Evolutionary conservation across 306 rosid species (phyloP).

Genomic region (Castanea crenata): DNA sequence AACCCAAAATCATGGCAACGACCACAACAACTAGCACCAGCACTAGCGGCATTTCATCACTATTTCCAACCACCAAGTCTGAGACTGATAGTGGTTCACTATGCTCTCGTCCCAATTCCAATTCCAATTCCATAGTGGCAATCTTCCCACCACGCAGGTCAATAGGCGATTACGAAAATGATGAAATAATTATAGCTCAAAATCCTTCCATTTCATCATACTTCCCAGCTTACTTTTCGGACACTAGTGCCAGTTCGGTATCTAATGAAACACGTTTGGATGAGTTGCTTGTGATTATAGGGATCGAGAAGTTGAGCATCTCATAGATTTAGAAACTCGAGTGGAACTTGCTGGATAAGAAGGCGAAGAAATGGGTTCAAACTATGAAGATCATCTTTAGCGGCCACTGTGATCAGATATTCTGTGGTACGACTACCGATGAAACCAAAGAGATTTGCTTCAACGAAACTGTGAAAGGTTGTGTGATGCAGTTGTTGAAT

Average conservation of each 20-base stretch:
- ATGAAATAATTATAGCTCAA: too few relatives aligned
- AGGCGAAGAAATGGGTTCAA: conserved; percentile 91
- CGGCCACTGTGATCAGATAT: conserved; percentile 74
- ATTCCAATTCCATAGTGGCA: too few relatives aligned
- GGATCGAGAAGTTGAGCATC: conserved; percentile 80
- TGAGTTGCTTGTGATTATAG: conserved; percentile 68
- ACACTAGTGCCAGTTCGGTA: too few relatives aligned
- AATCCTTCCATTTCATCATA: too few relatives aligned
- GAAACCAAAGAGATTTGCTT: conserved; percentile 65
- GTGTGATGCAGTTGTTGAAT: conserved; percentile 78
- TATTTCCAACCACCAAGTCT: too few relatives aligned
- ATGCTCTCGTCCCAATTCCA: too few relatives aligned
- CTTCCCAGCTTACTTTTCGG: too few relatives aligned
- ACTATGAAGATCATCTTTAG: conserved; percentile 66
- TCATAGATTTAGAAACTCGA: conserved; percentile 84
- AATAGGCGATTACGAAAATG: conserved; percentile 6
- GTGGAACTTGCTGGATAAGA: conserved; percentile 78
- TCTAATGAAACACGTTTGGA: conserved; percentile 24
- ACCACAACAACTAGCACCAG: too few relatives aligned
- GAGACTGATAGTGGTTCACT: too few relatives aligned
- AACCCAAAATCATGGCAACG: too few relatives aligned
- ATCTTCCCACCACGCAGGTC: too few relatives aligned
- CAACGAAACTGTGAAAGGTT: conserved; percentile 80
- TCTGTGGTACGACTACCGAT: conserved; percentile 36
- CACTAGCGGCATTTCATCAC: too few relatives aligned